A percentile compares a stretch with the other conserved stretches of the same genome.
phyloP scores from a whole-genome alignment of 1,139 yeast species.

The Candida dubliniensis region DNA sequence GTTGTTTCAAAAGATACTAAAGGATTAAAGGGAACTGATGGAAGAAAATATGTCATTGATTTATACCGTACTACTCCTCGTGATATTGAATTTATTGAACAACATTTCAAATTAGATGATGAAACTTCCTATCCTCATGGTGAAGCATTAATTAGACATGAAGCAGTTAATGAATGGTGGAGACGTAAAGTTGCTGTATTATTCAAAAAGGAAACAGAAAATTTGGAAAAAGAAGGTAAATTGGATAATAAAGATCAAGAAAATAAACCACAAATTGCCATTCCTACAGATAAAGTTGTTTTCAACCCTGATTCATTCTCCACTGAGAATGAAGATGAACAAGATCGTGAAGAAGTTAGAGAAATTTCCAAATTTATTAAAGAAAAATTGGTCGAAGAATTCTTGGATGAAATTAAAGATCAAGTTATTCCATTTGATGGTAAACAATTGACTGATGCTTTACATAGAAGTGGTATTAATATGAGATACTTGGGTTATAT shows the following conservation, averaged over 20 bases:
- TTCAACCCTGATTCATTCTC: constrained; percentile 82
- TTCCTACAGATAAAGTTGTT: constrained; percentile 57
- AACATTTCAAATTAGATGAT: constrained; percentile 41
- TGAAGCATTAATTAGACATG: constrained; percentile 77
- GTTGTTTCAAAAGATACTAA: constrained; percentile 77
- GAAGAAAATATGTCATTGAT: constrained; percentile 81
- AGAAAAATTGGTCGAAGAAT: constrained; percentile 60
- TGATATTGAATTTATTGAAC: constrained; percentile 74
- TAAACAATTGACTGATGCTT: constrained; percentile 58
- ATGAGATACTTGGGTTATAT: constrained; percentile 80
- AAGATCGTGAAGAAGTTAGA: constrained; percentile 62
- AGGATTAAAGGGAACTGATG: constrained; percentile 85
- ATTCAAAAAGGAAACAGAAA: constrained; percentile 50
- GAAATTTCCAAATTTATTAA: constrained; percentile 66
- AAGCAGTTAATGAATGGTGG: constrained; percentile 93
- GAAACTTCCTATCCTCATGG: constrained; percentile 74
- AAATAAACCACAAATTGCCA: constrained; percentile 51
- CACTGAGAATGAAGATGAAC: constrained; percentile 40
- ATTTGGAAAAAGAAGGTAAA: constrained; percentile 47
- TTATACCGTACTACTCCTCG: constrained; percentile 81
- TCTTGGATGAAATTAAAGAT: constrained; percentile 56
- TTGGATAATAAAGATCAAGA: constrained; percentile 22
- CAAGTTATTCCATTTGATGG: constrained; percentile 80
- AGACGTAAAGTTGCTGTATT: constrained; percentile 61
- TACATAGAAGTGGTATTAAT: constrained; percentile 86